Evolutionary conservation across 176 grass and related monocot genomes (phyloP).

Genomic region (bread wheat (Triticum aestivum)): IWGSC_CS_RefSeq_v2.1 NC_057810.1:523737915-523738414

Average conservation of each 20-base stretch:
- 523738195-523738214: neutral
- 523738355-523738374: neutral
- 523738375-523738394: neutral
- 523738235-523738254: slow-evolving; percentile 4
- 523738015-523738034: no score
- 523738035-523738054: no score
- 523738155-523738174: neutral
- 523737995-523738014: no score
- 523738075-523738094: no score
- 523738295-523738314: slow-evolving; percentile 26
- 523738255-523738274: neutral
- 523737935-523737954: no score
- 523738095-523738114: neutral
- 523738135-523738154: neutral
- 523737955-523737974: no score
- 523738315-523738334: neutral
- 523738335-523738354: neutral
- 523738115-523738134: slow-evolving; percentile 25
- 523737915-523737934: no score
- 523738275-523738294: neutral
- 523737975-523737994: no score
- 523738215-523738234: slow-evolving; percentile 21
- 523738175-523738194: neutral
- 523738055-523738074: no score
- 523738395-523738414: neutral